Base-by-base conservation (phyloP, 192 early-diverging fungal genomes). In the Podila minutissima region DNA sequence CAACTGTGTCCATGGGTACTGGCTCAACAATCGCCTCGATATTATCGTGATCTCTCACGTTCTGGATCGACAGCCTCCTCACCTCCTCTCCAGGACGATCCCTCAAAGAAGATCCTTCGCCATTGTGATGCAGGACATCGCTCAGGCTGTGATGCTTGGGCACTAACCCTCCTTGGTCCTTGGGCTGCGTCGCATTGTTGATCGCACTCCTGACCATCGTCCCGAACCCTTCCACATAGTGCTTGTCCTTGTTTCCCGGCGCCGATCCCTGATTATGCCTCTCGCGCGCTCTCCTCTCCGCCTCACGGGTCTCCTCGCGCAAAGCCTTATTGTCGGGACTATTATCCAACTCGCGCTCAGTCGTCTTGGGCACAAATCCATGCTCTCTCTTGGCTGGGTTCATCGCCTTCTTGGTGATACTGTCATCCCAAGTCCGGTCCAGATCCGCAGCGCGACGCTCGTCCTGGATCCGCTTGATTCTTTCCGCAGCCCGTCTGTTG, bases 391-490 rank as follows among this genome's bases (percentile, higher is more conserved):
- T 72, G 64, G 65, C 59, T 15, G 29, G 59, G 17, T 49, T 64
- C 76, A 79, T 79, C 2, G 76, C 76, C 32, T 69, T 31, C 69
- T 79, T 79, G n/a, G 76, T 79, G 55, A 79, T 79, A 68, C 70
- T 72, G 26, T 79, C 76, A 33, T 79, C 76, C 76, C 76, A 79
- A 0, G 53, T 67, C 7, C 70, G 53, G 8, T 24, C 35, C 65
- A 26, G 20, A 51, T 79, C 76, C 4, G 29, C 37, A 22, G 58
- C 41, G 41, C 35, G 66, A 33, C 76, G 76, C 19, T 58, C 51
- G 4, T 57, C 59, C 2, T 50, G 59, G 17, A 79, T 64, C 2
- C 31, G 61, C 46, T 64, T 72, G 60, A 79, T 61, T 19, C 76
- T 48, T 4, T 48, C 65, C 11, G 59, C 59, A 6, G 69, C 70